Base-by-base conservation (phyloP, 2,329 filamentous ascomycete genomes). In the Coniochaeta sp. region DNA sequence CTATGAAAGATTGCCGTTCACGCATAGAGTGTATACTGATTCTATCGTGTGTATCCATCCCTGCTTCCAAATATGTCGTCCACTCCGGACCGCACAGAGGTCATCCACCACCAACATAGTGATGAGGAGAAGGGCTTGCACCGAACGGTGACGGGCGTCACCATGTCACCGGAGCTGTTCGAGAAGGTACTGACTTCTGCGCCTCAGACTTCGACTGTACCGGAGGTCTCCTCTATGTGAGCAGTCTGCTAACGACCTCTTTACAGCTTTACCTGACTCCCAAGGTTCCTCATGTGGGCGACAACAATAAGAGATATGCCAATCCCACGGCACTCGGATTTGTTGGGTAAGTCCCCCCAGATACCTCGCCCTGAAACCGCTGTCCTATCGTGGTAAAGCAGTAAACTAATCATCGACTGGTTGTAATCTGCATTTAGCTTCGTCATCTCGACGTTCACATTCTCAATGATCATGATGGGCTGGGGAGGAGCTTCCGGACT, bases 81-180 rank as follows among this genome's bases (percentile, higher is more conserved):
- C 3, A 52, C 47, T 17, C 47, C 47, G 14, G 47, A 52, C 47
- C 47, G 24, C 24, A 52, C 47, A 3, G 47, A 52, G 47, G 47
- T 31, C 14, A 31, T 52, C 47, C 47, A 52, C 9, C 47, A 31
- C 47, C 22, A 26, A 6, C 47, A 52, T 24, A 52, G 47, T 17
- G 72, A 74, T 59, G 68, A 71, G 58, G 72, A 75, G 56, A 74
- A 72, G 60, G 72, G 47, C 47, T 64, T 75, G 34, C 65, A 70
- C 52, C 63, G 69, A 33, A 70, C 72, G 0, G 67, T 68, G 0
- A 74, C 73, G 2, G 66, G 66, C 8, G 72, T 75, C 28, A 74
- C 72, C 12, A 74, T 74, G 70, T 72, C 72, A 1, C 72, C 71
- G 14, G 72, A 74, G 66, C 69, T 75, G 6, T 75, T 75, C 43